phyloP scores from a whole-genome alignment of 1,139 yeast genomes.

The Saccharomyces hybrid region DNA sequence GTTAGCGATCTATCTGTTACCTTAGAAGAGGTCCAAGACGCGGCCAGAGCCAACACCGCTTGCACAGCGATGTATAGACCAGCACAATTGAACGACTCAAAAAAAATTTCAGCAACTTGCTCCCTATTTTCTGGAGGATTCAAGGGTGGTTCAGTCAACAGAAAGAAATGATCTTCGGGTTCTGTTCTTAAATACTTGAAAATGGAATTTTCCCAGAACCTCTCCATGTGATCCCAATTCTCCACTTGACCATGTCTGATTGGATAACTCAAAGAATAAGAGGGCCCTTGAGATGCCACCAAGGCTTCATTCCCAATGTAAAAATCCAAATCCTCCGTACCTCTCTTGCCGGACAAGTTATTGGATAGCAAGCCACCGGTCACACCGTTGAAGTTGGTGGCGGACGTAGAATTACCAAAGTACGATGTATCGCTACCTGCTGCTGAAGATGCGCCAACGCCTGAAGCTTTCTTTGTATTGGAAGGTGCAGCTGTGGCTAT shows the following conservation, averaged over 20 bases:
- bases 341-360: slow-evolving; percentile 64
- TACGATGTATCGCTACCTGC: slow-evolving; percentile 26
- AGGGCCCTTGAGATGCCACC: slow-evolving; percentile 80
- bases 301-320: slow-evolving; percentile 94
- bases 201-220: slow-evolving; percentile 96
- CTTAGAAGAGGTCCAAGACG: slow-evolving; percentile 96
- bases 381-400: slow-evolving; percentile 28
- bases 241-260: slow-evolving; percentile 96
- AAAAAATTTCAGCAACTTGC: slow-evolving; percentile 96
- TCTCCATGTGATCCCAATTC: slow-evolving; percentile 99
- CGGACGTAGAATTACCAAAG: slow-evolving; percentile 32
- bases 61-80: slow-evolving; percentile 97
- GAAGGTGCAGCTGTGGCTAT: slow-evolving; percentile 59
- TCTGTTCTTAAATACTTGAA: slow-evolving; percentile 94
- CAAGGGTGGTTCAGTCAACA: slow-evolving; percentile 94
- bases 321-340: slow-evolving; percentile 91
- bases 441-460: slow-evolving; percentile 23
- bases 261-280: slow-evolving; percentile 83
- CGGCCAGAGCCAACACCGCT: slow-evolving; percentile 96
- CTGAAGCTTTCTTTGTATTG: slow-evolving; percentile 34
- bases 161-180: slow-evolving; percentile 95
- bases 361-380: slow-evolving; percentile 35
- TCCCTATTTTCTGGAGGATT: slow-evolving; percentile 99
- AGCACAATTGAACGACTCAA: slow-evolving; percentile 96
- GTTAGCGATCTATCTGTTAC: slow-evolving; percentile 92